Evolutionary conservation across 78 protist genomes (phyloP).

Genomic region (Monocercomonoides exilis): DNA sequence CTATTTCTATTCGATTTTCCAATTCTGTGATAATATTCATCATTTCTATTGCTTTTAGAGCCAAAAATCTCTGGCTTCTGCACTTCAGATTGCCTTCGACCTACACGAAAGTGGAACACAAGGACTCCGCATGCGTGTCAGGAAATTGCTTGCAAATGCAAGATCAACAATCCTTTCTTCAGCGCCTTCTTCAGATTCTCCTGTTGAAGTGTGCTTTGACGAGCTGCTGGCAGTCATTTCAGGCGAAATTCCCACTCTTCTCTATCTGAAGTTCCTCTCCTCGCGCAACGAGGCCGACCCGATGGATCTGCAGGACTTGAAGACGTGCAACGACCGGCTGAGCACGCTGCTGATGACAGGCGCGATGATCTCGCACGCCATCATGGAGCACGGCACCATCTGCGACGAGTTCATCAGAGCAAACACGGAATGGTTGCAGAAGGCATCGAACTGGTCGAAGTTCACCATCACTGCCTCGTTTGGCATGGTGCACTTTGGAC

Average conservation of each 20-base stretch:
- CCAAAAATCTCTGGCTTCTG: constrained; percentile 12
- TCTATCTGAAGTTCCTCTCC: constrained; percentile 73
- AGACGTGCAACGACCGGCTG: constrained; percentile 28
- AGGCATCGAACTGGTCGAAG: constrained; percentile 89
- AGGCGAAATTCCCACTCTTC: constrained; percentile 62
- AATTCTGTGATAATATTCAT: background rate
- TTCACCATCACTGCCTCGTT: constrained; percentile 77
- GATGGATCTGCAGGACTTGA: constrained; percentile 60
- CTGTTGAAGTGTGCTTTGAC: background rate
- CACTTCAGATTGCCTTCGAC: constrained; percentile 85
- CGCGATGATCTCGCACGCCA: constrained; percentile 67
- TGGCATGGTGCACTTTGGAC: constrained; percentile 85
- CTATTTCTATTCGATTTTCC: background rate
- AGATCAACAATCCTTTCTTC: background rate
- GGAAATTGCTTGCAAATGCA: constrained; percentile 5
- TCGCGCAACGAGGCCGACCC: constrained; percentile 69
- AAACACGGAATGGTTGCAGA: constrained; percentile 85
- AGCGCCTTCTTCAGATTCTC: background rate
- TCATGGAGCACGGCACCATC: constrained; percentile 94
- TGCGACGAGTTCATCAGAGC: constrained; percentile 81
- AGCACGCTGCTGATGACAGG: constrained; percentile 30
- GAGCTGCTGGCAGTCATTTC: constrained; percentile 42
- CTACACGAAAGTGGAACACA: constrained; percentile 74
- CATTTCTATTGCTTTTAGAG: background rate
- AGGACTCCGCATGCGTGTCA: constrained; percentile 45